Evolutionary conservation across 257 asterid genomes (phyloP).

Genomic region (Voacanga thouarsii): DNA sequence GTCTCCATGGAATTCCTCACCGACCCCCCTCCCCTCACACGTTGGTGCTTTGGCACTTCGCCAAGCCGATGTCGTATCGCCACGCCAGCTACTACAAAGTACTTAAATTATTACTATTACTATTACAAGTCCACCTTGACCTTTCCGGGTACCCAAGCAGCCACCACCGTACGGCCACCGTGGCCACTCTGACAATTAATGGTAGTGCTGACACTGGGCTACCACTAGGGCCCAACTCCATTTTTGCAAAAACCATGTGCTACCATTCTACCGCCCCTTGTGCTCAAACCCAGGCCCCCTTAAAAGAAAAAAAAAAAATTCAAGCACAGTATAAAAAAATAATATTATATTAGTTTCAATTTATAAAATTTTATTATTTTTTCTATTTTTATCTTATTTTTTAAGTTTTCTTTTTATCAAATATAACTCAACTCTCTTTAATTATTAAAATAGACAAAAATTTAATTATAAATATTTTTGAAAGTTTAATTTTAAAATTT

Average conservation of each 20-base stretch:
- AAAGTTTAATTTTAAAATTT: too few species aligned
- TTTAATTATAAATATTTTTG: too few species aligned
- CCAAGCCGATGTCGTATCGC: slow-evolving; percentile 1
- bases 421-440: too few species aligned
- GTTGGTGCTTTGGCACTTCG: not conserved
- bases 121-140: not conserved
- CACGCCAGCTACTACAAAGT: not conserved
- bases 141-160: not conserved
- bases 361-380: too few species aligned
- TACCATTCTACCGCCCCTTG: not conserved
- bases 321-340: too few species aligned
- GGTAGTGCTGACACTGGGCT: not conserved
- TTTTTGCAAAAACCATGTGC: not conserved
- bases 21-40: too few species aligned
- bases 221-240: not conserved
- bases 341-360: too few species aligned
- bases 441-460: too few species aligned
- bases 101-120: not conserved
- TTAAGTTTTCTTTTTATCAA: too few species aligned
- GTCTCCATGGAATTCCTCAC: not conserved
- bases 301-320: not conserved
- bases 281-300: not conserved
- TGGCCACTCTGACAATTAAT: not conserved
- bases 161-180: not conserved
- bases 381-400: too few species aligned